Percentiles rank a stretch among this genome's conserved stretches.
Evolutionary conservation across 2,329 filamentous ascomycete species (phyloP).

Genomic region (Bipolaris oryzae): DNA sequence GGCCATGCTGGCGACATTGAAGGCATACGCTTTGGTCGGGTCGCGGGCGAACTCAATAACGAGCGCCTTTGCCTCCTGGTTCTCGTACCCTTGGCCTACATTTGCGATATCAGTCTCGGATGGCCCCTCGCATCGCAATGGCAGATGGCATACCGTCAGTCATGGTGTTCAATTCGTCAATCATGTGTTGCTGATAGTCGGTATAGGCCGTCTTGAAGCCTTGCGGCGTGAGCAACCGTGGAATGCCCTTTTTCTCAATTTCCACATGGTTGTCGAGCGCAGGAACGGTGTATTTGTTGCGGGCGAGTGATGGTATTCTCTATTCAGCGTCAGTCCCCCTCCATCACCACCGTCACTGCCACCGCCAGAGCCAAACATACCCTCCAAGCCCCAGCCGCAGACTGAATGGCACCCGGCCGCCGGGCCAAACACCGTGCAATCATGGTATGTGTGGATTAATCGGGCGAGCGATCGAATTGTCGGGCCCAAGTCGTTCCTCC

Average conservation of each 20-base stretch:
- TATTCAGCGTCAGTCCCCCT: conserved; percentile 35
- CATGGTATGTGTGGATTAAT: conserved; percentile 32
- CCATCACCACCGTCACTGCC: conserved; percentile 9
- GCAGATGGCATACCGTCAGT: conserved; percentile 65
- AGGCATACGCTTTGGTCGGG: conserved; percentile 75
- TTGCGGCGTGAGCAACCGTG: conserved; percentile 71
- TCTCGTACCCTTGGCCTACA: conserved; percentile 68
- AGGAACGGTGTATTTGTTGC: conserved; percentile 54
- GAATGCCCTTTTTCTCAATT: conserved; percentile 62
- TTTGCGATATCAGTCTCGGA: conserved; percentile 8
- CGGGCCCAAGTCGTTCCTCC: conserved; percentile 21
- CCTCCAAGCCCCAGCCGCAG: conserved; percentile 27
- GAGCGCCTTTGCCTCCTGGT: conserved; percentile 68
- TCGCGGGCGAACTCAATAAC: conserved; percentile 78
- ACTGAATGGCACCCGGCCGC: conserved; percentile 35
- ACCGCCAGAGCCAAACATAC: conserved; percentile 21
- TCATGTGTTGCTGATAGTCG: conserved; percentile 76
- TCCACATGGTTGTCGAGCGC: conserved; percentile 54
- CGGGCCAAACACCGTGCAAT: conserved; percentile 43
- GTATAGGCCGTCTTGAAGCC: conserved; percentile 81
- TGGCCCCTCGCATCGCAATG: neutral
- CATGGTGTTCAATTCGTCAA: conserved; percentile 76
- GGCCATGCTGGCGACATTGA: conserved; percentile 97
- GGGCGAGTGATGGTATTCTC: conserved; percentile 31
- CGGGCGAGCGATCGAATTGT: conserved; percentile 18